These are phyloP conservation scores for Fusarium decemcellulare DNA, from an alignment of 2,329 filamentous ascomycete species.

Conservation along the genomic window DNA sequence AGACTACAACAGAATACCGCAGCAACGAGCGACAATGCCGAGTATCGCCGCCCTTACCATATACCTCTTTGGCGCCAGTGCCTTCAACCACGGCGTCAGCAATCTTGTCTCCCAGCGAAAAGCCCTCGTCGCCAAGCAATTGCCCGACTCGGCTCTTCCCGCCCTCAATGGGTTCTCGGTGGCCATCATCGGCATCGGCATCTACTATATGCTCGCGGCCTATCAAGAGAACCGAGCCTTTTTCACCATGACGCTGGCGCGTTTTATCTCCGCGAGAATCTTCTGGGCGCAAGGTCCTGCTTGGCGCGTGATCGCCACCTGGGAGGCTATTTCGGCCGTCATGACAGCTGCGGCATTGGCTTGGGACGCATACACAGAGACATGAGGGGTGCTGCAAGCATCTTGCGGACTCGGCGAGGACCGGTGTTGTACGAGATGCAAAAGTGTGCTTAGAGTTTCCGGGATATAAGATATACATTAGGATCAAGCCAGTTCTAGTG, in stretches of 20 bases:
- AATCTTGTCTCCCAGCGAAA: slow-evolving; percentile 29
- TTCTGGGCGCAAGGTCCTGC: slow-evolving; percentile 24
- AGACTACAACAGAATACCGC: no score
- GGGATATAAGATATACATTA: no score
- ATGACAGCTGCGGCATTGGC: slow-evolving; percentile 2
- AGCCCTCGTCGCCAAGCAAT: slow-evolving; percentile 24
- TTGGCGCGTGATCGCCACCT: slow-evolving; percentile 21
- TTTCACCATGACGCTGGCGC: slow-evolving; percentile 12
- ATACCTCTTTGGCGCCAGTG: slow-evolving; percentile 28
- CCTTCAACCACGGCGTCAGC: slow-evolving; percentile 28
- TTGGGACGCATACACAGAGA: neutral
- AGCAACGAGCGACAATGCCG: no score
- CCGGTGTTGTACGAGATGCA: no score
- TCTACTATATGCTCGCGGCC: slow-evolving; percentile 22
- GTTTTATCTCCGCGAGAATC: slow-evolving; percentile 21
- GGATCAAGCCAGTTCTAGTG: no score
- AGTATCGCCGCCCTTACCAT: slow-evolving; percentile 7
- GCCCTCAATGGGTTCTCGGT: slow-evolving; percentile 33
- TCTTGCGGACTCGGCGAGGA: no score
- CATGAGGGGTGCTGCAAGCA: no score
- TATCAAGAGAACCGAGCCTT: slow-evolving; percentile 24
- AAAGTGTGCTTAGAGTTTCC: no score
- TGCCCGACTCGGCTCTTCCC: slow-evolving; percentile 25
- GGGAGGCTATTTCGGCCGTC: slow-evolving; percentile 15
- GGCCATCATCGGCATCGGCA: slow-evolving; percentile 25